A percentile compares a stretch with the other conserved stretches of the same genome.
These are phyloP conservation scores for Sugiyamaella japonica DNA, from an alignment of 1,139 yeast genomes.

Conservation along the genomic window DNA sequence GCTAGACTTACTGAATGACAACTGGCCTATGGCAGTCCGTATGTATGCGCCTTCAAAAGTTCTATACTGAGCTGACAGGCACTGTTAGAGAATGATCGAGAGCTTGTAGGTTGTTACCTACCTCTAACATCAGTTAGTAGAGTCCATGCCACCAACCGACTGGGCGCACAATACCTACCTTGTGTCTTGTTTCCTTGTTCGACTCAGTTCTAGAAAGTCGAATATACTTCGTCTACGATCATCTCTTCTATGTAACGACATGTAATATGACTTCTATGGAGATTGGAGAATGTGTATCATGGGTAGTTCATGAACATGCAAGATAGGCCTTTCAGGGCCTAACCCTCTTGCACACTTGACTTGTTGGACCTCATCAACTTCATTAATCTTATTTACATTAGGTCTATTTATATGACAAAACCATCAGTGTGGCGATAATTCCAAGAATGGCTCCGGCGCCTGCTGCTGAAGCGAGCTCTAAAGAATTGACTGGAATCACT, in stretches of 20 bases:
- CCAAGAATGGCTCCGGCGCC: slow-evolving; percentile 15
- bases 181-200: slow-evolving; percentile 21
- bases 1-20: slow-evolving; percentile 38
- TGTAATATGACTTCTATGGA: no score
- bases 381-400: no score
- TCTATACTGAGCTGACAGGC: slow-evolving; percentile 41
- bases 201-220: slow-evolving; percentile 20
- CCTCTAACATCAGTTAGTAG: slow-evolving; percentile 16
- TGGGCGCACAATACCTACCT: slow-evolving; percentile 18
- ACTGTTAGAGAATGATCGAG: no score
- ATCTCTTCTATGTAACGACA: slow-evolving; percentile 10
- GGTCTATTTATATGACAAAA: slow-evolving; percentile 12
- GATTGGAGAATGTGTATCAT: no score
- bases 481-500: slow-evolving; percentile 2
- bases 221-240: slow-evolving; percentile 14
- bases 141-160: neutral
- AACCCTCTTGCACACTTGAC: no score
- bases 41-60: slow-evolving; percentile 48
- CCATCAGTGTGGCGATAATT: slow-evolving; percentile 10
- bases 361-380: no score
- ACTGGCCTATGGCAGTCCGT: slow-evolving; percentile 44
- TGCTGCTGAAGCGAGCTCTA: slow-evolving; percentile 15
- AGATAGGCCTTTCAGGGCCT: no score
- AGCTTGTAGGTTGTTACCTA: no score
- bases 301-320: no score